Evolutionary conservation across 768 basidiomycete species (phyloP).

Genomic region (Leccinum fibrillosum): DNA sequence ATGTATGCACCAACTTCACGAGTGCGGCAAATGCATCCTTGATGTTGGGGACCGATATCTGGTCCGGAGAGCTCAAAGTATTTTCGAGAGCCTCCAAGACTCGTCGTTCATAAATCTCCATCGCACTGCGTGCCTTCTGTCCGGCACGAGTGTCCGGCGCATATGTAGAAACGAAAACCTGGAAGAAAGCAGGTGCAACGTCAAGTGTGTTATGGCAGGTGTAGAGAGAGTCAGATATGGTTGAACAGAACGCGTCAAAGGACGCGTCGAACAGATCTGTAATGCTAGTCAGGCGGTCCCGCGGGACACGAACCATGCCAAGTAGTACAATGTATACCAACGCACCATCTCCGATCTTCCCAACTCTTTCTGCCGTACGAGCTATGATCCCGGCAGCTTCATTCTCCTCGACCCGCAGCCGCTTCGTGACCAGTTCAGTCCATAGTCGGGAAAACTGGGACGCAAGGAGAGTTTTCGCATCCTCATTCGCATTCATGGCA

Average conservation of each 20-base stretch:
- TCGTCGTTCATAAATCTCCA: constrained; percentile 15
- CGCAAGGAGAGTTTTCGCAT: constrained; percentile 33
- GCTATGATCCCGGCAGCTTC: constrained; percentile 44
- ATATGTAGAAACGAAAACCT: constrained; percentile 42
- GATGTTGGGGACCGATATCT: background rate
- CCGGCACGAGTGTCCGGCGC: constrained; percentile 10
- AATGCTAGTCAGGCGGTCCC: constrained; percentile 3
- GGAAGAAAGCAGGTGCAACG: constrained; percentile 46
- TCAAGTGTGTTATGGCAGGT: background rate
- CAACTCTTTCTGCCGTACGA: constrained; percentile 42
- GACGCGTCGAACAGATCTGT: constrained; percentile 47
- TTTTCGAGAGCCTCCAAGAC: constrained; percentile 28
- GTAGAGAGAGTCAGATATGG: constrained; percentile 5
- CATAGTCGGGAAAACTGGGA: constrained; percentile 48
- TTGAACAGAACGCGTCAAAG: constrained; percentile 42
- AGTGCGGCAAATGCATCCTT: constrained; percentile 27
- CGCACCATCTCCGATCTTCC: constrained; percentile 42
- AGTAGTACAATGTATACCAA: constrained; percentile 20
- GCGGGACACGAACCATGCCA: constrained; percentile 25
- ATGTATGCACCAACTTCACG: constrained; percentile 47
- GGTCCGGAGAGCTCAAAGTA: constrained; percentile 6
- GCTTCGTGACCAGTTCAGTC: constrained; percentile 42
- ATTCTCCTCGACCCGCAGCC: constrained; percentile 45
- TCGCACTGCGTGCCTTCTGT: constrained; percentile 7
- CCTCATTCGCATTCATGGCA: background rate